Base-by-base conservation (phyloP, 83 land plant genomes). In the Diphasiastrum complanatum region DNA sequence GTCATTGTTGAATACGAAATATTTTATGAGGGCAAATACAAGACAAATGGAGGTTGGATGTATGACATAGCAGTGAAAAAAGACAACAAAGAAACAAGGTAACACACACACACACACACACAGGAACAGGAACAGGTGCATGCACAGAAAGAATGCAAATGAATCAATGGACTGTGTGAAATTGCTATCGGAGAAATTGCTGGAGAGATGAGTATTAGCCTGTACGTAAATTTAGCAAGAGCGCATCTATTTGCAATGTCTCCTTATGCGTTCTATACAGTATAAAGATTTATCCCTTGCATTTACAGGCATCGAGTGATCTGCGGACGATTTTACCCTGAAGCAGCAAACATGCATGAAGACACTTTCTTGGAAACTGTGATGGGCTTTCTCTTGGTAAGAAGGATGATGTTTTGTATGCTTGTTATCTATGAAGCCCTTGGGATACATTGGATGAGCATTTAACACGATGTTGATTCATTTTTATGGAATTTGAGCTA, bases 41-140 rank as follows among this genome's bases (percentile, higher is more conserved):
- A 45, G 30, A 76, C 79, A 11, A 76, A 71, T 49, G 79, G 67
- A 11, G 79, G 79, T 22, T 76, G 79, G 79, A 76, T 76, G 65
- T 76, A 66, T 55, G 79, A 76, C 47, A 67, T 76, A 14, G 61
- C 55, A 4, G 77, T 76, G 35, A 71, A 71, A 45, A 65, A 72
- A 31, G 79, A 76, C 36, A 70, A 75, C 45, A 70, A 57, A 40
- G 67, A 71, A 33, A 75, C 78, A 37, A 65, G 55, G 78, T 75
- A 40, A 16, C 33, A 41, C 23, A 31, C 18, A 12, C 18, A 24
- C 26, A 6, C 36, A n/a, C 32, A 4, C 33, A 4, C 29, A 29
- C 24, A 30, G 2, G 20, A 18, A 22, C 27, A 33, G 19, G 45
- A 55, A 31, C 23, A 28, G 55, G 45, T 24, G 55, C 31, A 16